Evolutionary conservation across 768 basidiomycete species (phyloP).

Genomic region (Plicaturopsis crispa): DNA sequence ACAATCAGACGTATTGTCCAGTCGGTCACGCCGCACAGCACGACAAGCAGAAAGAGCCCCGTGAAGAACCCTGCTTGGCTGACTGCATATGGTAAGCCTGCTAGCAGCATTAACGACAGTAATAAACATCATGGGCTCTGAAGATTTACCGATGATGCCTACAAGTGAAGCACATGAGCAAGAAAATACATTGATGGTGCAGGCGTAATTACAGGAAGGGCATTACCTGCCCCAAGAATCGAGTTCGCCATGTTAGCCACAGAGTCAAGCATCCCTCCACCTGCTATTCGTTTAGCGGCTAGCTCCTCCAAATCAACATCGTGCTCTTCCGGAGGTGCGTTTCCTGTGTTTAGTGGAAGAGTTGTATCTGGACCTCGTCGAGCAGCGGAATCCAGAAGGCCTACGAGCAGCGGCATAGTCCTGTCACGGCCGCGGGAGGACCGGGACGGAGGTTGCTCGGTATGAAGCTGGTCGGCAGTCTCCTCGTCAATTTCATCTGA

Average conservation of each 20-base stretch:
- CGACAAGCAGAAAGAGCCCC: conserved; percentile 74
- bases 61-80: conserved; percentile 91
- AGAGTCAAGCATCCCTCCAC: conserved; percentile 73
- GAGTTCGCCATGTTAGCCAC: conserved; percentile 95
- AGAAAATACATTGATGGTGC: not conserved
- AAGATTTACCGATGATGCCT: conserved; percentile 66
- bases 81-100: conserved; percentile 90
- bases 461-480: conserved; percentile 20
- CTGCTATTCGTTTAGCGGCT: conserved; percentile 53
- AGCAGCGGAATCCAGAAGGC: conserved; percentile 62
- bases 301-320: conserved; percentile 66
- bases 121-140: conserved; percentile 1
- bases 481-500: conserved; percentile 70
- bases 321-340: conserved; percentile 25
- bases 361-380: conserved; percentile 52
- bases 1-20: conserved; percentile 98
- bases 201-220: not conserved
- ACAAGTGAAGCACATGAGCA: conserved; percentile 4
- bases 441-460: conserved; percentile 19
- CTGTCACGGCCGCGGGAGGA: conserved; percentile 37
- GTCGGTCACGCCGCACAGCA: conserved; percentile 81
- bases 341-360: conserved; percentile 34
- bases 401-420: conserved; percentile 71
- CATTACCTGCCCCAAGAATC: conserved; percentile 83
- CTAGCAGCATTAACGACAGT: conserved; percentile 4